Evolutionary conservation across 2,329 filamentous ascomycete genomes (phyloP), one percentile per base, ranked within the genome.

Genomic region (Endoconidiophora polonica): DNA sequence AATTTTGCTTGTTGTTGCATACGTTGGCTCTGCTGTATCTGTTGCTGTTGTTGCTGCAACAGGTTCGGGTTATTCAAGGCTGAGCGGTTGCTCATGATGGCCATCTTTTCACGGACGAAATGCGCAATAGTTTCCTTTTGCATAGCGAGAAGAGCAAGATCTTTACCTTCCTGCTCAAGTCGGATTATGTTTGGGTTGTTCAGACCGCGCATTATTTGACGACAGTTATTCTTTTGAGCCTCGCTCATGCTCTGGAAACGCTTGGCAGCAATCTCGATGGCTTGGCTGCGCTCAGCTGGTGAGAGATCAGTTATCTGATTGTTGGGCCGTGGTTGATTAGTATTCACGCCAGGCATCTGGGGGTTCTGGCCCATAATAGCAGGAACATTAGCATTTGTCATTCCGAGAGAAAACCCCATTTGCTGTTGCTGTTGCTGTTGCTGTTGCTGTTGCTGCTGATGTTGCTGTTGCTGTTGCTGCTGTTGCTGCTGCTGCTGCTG

Each of bases 361-460:
- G 59, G 56, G 42, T 59, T 62, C 56, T 58, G 56, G 7, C 49
- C 55, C 29, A 63, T 60, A 3, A 50, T 6, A 16, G n/a, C 23
- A 29, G 26, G 26, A 20, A 14, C 23, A 16, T 39, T 41, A 16
- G 33, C 29, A 23, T 42, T 50, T 33, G 42, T 1, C 43, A 44
- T 22, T 14, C 18, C 48, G 33, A 50, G 20, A 7, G 18, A 26
- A 37, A 50, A 50, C 33, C 24, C 37, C 20, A 50, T 62, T 39
- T 59, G 57, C 56, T 65, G 61, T 55, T 63, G 61, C 45, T 64
- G 50, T 46, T 65, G 64, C 47, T 65, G 62, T 10, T 61, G 56
- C 44, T 66, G 67, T 44, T 65, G 65, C 44, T 44, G 42, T 16
- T 50, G 49, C 0, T 51, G 49, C 14, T 46, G 44, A 4, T 44